Conservation (phyloP, 2,329 filamentous ascomycete species). For the Xylaria multiplex region DNA sequence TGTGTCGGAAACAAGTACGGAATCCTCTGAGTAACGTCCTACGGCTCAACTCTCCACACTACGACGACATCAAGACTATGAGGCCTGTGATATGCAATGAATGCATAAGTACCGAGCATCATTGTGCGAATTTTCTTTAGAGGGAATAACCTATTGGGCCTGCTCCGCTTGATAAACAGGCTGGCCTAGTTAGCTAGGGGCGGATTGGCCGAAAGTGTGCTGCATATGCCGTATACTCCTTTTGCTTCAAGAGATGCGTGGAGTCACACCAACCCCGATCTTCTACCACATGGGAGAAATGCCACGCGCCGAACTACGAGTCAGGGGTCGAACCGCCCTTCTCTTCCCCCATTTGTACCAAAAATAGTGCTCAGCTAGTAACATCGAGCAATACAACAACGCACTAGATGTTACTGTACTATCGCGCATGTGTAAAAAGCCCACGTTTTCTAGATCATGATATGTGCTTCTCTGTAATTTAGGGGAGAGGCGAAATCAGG, state of each 20-base stretch:
- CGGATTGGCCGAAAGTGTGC: too few relatives aligned
- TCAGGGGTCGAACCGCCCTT: background rate
- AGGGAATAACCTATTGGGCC: background rate
- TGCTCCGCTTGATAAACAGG: background rate
- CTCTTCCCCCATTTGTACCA: background rate
- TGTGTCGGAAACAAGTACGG: background rate
- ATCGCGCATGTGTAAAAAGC: slow-evolving; percentile 21
- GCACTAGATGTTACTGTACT: background rate
- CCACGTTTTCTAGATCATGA: background rate
- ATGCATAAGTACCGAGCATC: background rate
- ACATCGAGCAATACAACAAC: background rate
- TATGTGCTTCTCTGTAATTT: background rate
- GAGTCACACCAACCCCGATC: background rate
- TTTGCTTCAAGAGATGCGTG: background rate
- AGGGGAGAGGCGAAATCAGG: background rate
- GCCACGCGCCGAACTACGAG: slow-evolving; percentile 4
- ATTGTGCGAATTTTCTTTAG: background rate
- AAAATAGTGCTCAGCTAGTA: background rate
- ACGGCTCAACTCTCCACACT: background rate
- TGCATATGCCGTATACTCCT: too few relatives aligned
- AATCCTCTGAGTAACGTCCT: background rate
- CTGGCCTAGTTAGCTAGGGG: too few relatives aligned
- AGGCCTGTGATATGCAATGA: background rate
- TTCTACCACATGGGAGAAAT: background rate
- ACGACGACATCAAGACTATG: slow-evolving; percentile 4